Base-by-base conservation (phyloP, 371 early-diverging fungal genomes). In the Chytridiales sp. region DNA sequence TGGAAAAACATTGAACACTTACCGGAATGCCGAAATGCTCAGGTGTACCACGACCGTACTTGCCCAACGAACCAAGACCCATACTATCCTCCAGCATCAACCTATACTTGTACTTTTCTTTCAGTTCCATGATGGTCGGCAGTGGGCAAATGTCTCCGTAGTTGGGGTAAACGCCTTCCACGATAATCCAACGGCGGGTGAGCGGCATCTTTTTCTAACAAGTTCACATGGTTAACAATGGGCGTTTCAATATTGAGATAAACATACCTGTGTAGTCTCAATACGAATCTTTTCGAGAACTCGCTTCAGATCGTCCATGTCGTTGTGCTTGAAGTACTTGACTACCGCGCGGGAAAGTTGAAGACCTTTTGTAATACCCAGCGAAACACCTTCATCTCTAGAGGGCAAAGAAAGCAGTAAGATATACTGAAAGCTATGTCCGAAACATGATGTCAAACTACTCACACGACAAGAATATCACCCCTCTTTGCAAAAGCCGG, bases 401-500 rank as follows among this genome's bases (percentile, higher is more conserved):
- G 55, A 47, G 6, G 40, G 39, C 19, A 40, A 32, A 17, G 4
- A 29, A 41, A 0, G 35, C 34, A 46, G 43, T 15, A 24, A 34
- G n/a, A 29, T 17, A 26, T 11, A 40, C 9, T 17, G 17, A 55
- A 5, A 6, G 5, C 22, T 22, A 17, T 30, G 38, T 4, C 39
- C 39, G 17, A 26, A 38, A 52, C 5, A 11, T n/a, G n/a, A 17
- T 22, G 24, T 59, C 24, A 48, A 29, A 19, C 40, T n/a, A 73
- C 69, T 55, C 71, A 77, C 68, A 77, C 93, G 43, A 99, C 93
- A 66, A 99, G 86, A 41, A 92, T 85, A 68, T 98, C 99, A 35
- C 95, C 94, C 67, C 97, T 84, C 82, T 97, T 99, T 49, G 94
- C 87, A 75, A 99, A 99, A 34, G 98, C 97, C 21, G 99, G 93